These are phyloP conservation scores for Vitis riparia DNA, from an alignment of 164 flowering plant species.

Conservation along the genomic window DNA sequence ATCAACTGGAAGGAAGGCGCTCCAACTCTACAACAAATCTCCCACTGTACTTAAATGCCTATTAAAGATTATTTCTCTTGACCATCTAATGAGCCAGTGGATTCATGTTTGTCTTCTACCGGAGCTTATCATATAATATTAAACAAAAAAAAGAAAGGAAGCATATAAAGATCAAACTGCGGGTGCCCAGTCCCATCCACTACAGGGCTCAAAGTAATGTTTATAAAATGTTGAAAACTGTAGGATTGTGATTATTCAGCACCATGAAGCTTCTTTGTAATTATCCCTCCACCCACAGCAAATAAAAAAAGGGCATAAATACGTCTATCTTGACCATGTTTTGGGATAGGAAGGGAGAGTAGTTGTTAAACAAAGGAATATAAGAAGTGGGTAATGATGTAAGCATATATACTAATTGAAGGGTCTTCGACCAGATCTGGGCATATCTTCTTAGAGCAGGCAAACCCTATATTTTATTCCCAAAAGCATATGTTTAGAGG, in stretches of 20 bases:
- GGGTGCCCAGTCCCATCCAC: conserved; percentile 51
- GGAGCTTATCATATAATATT: conserved; percentile 16
- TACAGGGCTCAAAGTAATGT: conserved; percentile 19
- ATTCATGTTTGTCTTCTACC: conserved; percentile 36
- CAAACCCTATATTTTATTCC: conserved; percentile 38
- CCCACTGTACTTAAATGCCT: conserved; percentile 32
- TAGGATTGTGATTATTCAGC: conserved; percentile 48
- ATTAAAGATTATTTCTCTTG: conserved; percentile 38
- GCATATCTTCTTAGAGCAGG: conserved; percentile 75
- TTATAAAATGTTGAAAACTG: conserved; percentile 19
- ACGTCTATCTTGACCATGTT: conserved; percentile 45
- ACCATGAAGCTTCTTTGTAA: conserved; percentile 41
- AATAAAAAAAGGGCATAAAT: conserved; percentile 10
- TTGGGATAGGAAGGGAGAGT: conserved; percentile 24
- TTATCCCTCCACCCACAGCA: conserved; percentile 30
- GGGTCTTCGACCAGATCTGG: conserved; percentile 60
- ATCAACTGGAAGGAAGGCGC: conserved; percentile 43
- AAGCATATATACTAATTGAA: conserved; percentile 51
- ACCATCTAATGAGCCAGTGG: conserved; percentile 38
- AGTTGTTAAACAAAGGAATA: conserved; percentile 60
- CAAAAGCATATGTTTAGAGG: conserved; percentile 51
- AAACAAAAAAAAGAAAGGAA: not conserved
- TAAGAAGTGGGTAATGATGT: conserved; percentile 69
- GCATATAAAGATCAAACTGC: not conserved
- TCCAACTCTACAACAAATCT: conserved; percentile 41